A percentile compares a stretch with the other conserved stretches of the same genome.
Evolutionary conservation across 2,329 filamentous ascomycete genomes (phyloP).

Genomic region (Alternaria panax): DNA sequence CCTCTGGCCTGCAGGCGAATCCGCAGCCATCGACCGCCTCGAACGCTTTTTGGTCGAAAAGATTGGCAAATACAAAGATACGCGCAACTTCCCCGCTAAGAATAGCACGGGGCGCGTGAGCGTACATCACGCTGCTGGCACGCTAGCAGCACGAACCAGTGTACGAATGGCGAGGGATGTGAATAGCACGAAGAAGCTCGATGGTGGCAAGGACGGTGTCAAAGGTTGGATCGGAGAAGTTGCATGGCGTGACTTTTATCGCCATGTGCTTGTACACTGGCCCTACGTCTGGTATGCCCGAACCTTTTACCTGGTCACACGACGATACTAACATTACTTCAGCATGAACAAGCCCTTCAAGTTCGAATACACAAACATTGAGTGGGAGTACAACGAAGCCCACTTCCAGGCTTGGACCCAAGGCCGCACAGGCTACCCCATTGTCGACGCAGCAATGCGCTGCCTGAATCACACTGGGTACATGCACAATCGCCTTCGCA

Average conservation of each 20-base stretch:
- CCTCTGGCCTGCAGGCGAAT: slow-evolving; percentile 56
- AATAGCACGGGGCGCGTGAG: slow-evolving; percentile 54
- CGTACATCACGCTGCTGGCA: slow-evolving; percentile 55
- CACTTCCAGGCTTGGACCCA: slow-evolving; percentile 72
- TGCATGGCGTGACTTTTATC: slow-evolving; percentile 62
- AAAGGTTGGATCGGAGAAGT: slow-evolving; percentile 60
- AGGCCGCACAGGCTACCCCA: slow-evolving; percentile 55
- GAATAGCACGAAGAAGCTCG: slow-evolving; percentile 61
- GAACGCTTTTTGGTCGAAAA: slow-evolving; percentile 57
- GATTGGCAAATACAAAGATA: slow-evolving; percentile 48
- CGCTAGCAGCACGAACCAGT: slow-evolving; percentile 56
- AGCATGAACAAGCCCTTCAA: slow-evolving; percentile 82
- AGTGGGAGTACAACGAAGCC: slow-evolving; percentile 68
- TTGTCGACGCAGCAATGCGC: slow-evolving; percentile 62
- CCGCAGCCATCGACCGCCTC: slow-evolving; percentile 53
- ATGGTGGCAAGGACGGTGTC: slow-evolving; percentile 53
- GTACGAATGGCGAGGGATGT: slow-evolving; percentile 61
- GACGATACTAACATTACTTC: not conserved
- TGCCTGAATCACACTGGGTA: slow-evolving; percentile 58
- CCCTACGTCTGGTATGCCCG: slow-evolving; percentile 74
- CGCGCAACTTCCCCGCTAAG: slow-evolving; percentile 53
- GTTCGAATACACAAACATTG: slow-evolving; percentile 80
- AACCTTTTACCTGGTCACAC: not conserved
- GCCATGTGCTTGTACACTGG: slow-evolving; percentile 78
- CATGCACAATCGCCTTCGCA: slow-evolving; percentile 62